Evolutionary conservation across 371 early-diverging fungal species (phyloP).

Genomic region (Zancudomyces culisetae): DNA sequence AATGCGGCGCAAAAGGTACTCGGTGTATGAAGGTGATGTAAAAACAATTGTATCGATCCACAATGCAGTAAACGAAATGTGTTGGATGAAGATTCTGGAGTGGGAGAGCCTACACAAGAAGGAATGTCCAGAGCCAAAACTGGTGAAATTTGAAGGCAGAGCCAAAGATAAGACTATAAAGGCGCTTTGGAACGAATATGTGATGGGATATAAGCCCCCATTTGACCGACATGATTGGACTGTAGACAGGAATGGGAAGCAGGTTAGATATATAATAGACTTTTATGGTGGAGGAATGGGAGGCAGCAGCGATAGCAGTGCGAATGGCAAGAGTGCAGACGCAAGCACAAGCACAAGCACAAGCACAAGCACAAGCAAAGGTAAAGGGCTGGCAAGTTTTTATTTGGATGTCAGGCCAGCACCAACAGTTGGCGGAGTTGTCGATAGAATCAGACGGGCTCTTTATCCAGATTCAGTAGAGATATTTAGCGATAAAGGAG

Average conservation of each 20-base stretch:
- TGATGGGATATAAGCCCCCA: slow-evolving; percentile 57
- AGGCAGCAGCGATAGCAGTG: no score
- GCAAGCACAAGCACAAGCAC: no score
- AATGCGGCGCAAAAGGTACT: slow-evolving; percentile 76
- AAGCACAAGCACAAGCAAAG: slow-evolving; percentile 28
- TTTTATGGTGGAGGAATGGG: slow-evolving; percentile 54
- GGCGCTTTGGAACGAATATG: slow-evolving; percentile 46
- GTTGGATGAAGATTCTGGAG: slow-evolving; percentile 72
- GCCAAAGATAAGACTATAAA: slow-evolving; percentile 70
- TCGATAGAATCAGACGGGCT: not conserved
- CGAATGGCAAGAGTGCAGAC: not conserved
- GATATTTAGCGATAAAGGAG: not conserved
- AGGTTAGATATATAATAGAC: slow-evolving; percentile 85
- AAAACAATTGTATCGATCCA: slow-evolving; percentile 62
- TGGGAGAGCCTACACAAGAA: slow-evolving; percentile 50
- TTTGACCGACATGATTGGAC: slow-evolving; percentile 97
- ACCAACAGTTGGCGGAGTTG: slow-evolving; percentile 13
- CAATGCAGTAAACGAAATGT: slow-evolving; percentile 80
- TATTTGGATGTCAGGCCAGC: slow-evolving; percentile 82
- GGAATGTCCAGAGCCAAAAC: slow-evolving; percentile 30
- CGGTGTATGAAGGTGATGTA: slow-evolving; percentile 50
- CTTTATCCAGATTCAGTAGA: not conserved
- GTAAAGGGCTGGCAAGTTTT: slow-evolving; percentile 43
- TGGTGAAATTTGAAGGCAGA: slow-evolving; percentile 70
- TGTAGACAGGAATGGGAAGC: slow-evolving; percentile 80